Base-by-base conservation (phyloP, 2,329 filamentous ascomycete genomes). In the Parascedosporium putredinis region DNA sequence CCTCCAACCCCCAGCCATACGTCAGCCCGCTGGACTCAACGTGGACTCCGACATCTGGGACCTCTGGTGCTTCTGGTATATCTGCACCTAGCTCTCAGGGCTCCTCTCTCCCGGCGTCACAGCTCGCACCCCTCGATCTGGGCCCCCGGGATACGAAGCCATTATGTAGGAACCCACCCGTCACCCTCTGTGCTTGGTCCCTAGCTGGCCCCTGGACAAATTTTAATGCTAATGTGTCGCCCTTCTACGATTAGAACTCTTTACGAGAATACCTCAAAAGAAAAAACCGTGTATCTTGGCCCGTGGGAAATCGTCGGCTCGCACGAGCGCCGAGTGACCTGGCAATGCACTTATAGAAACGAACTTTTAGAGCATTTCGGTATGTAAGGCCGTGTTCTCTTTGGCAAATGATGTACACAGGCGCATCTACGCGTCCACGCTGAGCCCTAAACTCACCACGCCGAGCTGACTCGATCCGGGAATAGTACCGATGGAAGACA, bases 311-410 rank as follows among this genome's bases (percentile, higher is more conserved):
- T 75, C 31, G 62, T 73, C 34, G 69, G 69, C 38, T 66, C 67
- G 34, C 69, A 72, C 52, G 67, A 69, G 27, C 71, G 72, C 46
- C 70, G 72, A 36, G 64, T 76, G n/a, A 59, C 72, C 34, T 76
- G 73, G 73, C 72, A 73, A 55, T 73, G 73, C 53, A 74, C 71
- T 55, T 76, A 76, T 56, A 67, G 71, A 55, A 68, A 70, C 58
- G 73, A 76, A 60, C 62, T 70, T 23, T 64, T 76, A 27, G 73
- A 76, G 55, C 73, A 76, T 55, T 75, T 68, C 53, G 61, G 73
- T 75, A 64, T 53, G 68, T 62, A 46, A 42, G 22, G 20, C 7
- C 38, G 2, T 9, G 6, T 5, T 2, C 10, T 20, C 20, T 20
- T 20, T 10, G 16, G 16, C 12, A 2, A 42, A 24, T 42, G 10